Evolutionary conservation across 805 yeast genomes (phyloP).

Genomic region (Hanseniaspora valbyensis): DNA sequence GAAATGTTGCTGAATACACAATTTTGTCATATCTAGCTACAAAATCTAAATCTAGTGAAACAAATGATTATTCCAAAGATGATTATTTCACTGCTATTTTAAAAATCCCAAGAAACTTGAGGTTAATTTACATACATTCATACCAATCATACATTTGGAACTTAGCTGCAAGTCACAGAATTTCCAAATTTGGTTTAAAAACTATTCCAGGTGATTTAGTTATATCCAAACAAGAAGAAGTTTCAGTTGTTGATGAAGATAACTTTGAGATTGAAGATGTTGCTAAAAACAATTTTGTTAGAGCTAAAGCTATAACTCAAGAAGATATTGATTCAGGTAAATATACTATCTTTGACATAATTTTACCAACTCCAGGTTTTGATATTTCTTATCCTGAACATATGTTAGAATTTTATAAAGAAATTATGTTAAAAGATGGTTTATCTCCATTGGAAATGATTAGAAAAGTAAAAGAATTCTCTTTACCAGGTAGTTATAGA

Average conservation of each 20-base stretch:
- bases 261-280: slow-evolving; percentile 62
- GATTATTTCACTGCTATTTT: slow-evolving; percentile 71
- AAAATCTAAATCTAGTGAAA: slow-evolving; percentile 36
- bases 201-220: slow-evolving; percentile 79
- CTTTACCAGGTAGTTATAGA: slow-evolving; percentile 85
- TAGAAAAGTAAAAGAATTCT: slow-evolving; percentile 76
- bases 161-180: slow-evolving; percentile 63
- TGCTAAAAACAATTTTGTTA: slow-evolving; percentile 41
- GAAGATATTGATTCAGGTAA: slow-evolving; percentile 53
- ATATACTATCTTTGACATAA: slow-evolving; percentile 68
- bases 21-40: slow-evolving; percentile 51
- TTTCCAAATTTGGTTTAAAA: slow-evolving; percentile 55
- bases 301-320: slow-evolving; percentile 65
- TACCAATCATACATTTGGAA: slow-evolving; percentile 97
- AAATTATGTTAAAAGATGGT: slow-evolving; percentile 66
- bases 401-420: slow-evolving; percentile 51
- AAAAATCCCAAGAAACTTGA: slow-evolving; percentile 81
- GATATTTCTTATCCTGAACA: slow-evolving; percentile 74
- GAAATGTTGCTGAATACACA: slow-evolving; percentile 74
- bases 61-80: slow-evolving; percentile 37
- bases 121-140: slow-evolving; percentile 94
- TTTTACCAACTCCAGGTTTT: slow-evolving; percentile 93
- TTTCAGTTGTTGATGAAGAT: slow-evolving; percentile 33
- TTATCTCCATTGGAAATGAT: slow-evolving; percentile 79
- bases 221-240: slow-evolving; percentile 26